Conservation (phyloP, 768 basidiomycete genomes). For the Coprinopsis sp. region DNA sequence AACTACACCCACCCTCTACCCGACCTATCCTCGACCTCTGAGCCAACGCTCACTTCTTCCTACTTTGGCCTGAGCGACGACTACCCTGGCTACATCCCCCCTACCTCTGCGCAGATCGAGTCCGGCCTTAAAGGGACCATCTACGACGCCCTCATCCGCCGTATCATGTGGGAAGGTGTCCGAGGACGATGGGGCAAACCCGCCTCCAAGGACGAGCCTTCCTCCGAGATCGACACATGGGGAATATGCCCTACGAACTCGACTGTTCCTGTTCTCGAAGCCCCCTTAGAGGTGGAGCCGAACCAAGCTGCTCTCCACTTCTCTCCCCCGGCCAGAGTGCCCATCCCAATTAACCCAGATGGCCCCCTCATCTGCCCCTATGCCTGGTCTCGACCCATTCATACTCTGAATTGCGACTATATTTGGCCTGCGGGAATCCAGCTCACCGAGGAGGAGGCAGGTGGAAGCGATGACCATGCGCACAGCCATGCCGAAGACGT, state of each 20-base stretch:
- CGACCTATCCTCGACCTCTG: slow-evolving; percentile 18
- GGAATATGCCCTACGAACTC: background rate
- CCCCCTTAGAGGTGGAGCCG: background rate
- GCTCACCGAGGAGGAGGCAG: background rate
- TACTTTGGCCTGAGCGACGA: background rate
- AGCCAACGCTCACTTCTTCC: background rate
- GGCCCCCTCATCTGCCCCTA: slow-evolving; percentile 61
- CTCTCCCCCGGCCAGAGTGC: slow-evolving; percentile 15
- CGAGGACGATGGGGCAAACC: slow-evolving; percentile 3
- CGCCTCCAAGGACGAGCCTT: background rate
- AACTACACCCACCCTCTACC: slow-evolving; percentile 82
- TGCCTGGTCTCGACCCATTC: slow-evolving; percentile 70
- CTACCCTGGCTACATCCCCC: slow-evolving; percentile 26
- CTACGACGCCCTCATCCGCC: slow-evolving; percentile 77
- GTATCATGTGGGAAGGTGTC: slow-evolving; percentile 12
- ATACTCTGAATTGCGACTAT: slow-evolving; percentile 76
- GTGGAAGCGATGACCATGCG: background rate
- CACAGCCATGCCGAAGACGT: background rate
- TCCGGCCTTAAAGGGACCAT: slow-evolving; percentile 63
- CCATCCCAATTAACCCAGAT: slow-evolving; percentile 21
- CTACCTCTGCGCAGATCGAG: slow-evolving; percentile 8
- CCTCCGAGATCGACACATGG: slow-evolving; percentile 2
- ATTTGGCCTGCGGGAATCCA: slow-evolving; percentile 62
- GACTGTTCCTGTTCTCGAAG: background rate
- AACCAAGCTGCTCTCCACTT: background rate